Conservation (phyloP, 345 rosid species). For the Moricandia moricandioides region DNA sequence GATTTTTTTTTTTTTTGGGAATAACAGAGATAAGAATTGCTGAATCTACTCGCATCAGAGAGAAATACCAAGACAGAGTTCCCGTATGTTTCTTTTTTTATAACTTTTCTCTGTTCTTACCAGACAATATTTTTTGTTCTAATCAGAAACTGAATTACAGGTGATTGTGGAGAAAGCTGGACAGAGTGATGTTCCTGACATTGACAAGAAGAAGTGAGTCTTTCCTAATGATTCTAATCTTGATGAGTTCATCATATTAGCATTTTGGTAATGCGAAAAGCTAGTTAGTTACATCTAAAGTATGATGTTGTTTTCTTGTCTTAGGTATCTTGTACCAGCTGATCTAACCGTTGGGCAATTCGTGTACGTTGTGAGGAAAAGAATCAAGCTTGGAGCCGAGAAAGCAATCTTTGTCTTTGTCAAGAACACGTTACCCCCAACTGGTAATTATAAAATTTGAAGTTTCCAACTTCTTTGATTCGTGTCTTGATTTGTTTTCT, state of each 20-base stretch:
- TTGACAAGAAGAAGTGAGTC: background rate
- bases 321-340: conserved; percentile 82
- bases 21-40: background rate
- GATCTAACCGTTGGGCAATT: conserved; percentile 83
- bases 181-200: background rate
- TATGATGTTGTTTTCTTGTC: background rate
- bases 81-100: background rate
- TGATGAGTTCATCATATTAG: too few species aligned
- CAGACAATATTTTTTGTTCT: background rate
- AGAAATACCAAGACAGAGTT: background rate
- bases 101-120: background rate
- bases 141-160: background rate
- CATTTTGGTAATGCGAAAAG: too few species aligned
- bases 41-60: background rate
- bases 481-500: background rate
- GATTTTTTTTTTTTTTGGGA: background rate
- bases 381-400: conserved; percentile 79
- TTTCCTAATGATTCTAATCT: background rate
- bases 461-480: background rate
- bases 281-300: too few species aligned
- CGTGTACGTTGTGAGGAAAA: conserved; percentile 76
- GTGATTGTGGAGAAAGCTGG: background rate
- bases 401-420: conserved; percentile 86
- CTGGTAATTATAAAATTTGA: conserved; percentile 42
- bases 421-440: conserved; percentile 69